Conservation (phyloP, 164 flowering plant species). For the Annona cherimola region DNA sequence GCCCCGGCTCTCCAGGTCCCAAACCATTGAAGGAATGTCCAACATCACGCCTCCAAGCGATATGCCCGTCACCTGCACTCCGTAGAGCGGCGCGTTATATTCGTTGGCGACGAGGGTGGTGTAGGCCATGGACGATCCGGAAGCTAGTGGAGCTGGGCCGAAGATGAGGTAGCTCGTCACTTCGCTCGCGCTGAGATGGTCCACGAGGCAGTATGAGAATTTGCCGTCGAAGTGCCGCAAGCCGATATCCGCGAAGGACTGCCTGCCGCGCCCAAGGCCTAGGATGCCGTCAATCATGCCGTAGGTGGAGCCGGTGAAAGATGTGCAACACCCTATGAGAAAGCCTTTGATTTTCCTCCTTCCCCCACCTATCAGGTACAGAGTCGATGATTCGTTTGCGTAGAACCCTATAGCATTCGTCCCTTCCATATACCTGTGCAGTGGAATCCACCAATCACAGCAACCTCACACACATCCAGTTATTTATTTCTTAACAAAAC, state of each 20-base stretch:
- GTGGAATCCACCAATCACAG: no score
- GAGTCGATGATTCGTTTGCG: constrained; percentile 50
- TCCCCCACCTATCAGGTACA: constrained; percentile 32
- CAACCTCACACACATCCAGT: no score
- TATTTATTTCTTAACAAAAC: no score
- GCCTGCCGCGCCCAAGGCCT: constrained; percentile 46
- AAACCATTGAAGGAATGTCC: constrained; percentile 35
- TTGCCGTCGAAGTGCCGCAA: constrained; percentile 31
- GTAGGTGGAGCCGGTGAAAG: constrained; percentile 27
- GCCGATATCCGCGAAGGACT: constrained; percentile 40
- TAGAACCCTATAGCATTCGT: constrained; percentile 48
- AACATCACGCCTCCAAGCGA: constrained; percentile 40
- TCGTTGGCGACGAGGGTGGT: constrained; percentile 35
- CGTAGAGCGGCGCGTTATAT: constrained; percentile 33
- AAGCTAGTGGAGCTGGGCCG: background rate
- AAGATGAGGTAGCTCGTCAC: constrained; percentile 45
- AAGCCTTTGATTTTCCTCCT: constrained; percentile 26
- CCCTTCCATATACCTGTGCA: constrained; percentile 46
- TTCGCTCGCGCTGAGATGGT: constrained; percentile 53
- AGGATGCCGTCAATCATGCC: constrained; percentile 53
- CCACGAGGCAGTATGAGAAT: constrained; percentile 73
- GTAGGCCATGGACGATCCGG: constrained; percentile 11
- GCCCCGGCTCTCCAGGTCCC: constrained; percentile 35
- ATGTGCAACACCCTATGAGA: constrained; percentile 54
- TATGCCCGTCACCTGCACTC: constrained; percentile 41